phyloP scores from a whole-genome alignment of 176 grass and related monocot genomes.

The Pontederia paniculata region DNA sequence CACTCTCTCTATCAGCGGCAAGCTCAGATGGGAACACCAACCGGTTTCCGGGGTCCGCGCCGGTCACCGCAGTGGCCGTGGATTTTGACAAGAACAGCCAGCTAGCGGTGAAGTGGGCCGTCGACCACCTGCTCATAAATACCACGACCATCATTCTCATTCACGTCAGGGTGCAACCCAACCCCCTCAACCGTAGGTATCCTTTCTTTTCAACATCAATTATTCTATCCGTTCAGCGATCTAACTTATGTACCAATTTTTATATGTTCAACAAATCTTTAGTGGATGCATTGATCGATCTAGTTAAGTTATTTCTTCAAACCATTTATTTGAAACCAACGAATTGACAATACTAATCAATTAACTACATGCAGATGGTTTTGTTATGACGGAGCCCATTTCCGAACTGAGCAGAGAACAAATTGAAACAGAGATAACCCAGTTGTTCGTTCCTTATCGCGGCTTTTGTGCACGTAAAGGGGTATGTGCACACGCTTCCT shows the following conservation, averaged over 20 bases:
- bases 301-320: background rate
- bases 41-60: background rate
- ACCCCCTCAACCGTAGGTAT: slow-evolving; percentile 44
- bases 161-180: slow-evolving; percentile 41
- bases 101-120: slow-evolving; percentile 66
- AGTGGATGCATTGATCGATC: no score
- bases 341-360: no score
- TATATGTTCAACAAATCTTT: slow-evolving; percentile 1
- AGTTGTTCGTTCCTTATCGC: slow-evolving; percentile 59
- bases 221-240: background rate
- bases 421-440: slow-evolving; percentile 46
- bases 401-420: slow-evolving; percentile 23
- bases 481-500: slow-evolving; percentile 20
- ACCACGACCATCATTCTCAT: slow-evolving; percentile 44
- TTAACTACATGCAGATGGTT: slow-evolving; percentile 30
- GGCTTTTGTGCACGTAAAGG: slow-evolving; percentile 60
- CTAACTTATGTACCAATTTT: background rate
- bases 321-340: background rate
- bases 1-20: background rate
- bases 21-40: background rate
- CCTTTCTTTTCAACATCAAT: slow-evolving; percentile 11
- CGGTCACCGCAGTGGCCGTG: slow-evolving; percentile 34
- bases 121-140: slow-evolving; percentile 54
- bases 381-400: slow-evolving; percentile 31
- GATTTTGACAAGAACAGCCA: slow-evolving; percentile 70